Evolutionary conservation across 2,329 filamentous ascomycete species (phyloP).

Genomic region (Phaeophleospora eucalypticola): DNA sequence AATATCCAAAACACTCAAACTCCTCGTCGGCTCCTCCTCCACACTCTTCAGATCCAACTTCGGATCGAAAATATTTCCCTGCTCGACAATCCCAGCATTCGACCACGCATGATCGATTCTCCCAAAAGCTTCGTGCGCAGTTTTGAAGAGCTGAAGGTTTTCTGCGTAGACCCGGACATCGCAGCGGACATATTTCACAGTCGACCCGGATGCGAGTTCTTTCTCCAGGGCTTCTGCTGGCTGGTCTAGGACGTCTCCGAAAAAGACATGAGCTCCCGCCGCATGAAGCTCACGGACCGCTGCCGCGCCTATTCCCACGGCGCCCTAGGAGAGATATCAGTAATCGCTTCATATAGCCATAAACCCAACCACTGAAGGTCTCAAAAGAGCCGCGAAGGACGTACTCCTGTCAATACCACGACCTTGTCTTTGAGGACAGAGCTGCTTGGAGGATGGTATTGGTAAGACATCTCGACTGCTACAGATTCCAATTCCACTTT

Average conservation of each 20-base stretch:
- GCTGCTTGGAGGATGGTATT: constrained; percentile 19
- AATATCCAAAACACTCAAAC: constrained; percentile 10
- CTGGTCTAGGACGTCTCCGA: constrained; percentile 41
- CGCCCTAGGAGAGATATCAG: constrained; percentile 31
- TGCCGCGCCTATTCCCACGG: constrained; percentile 44
- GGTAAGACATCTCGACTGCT: constrained; percentile 14
- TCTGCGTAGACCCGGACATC: constrained; percentile 47
- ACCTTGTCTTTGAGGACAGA: constrained; percentile 26
- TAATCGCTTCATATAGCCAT: no score
- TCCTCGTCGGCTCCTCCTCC: constrained; percentile 31
- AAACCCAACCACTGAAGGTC: no score
- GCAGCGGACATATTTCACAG: constrained; percentile 38
- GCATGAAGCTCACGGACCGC: constrained; percentile 39
- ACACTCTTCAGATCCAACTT: constrained; percentile 42
- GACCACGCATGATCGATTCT: constrained; percentile 48
- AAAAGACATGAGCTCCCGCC: constrained; percentile 42
- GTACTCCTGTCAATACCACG: constrained; percentile 32
- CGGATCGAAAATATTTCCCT: constrained; percentile 44
- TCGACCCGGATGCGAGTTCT: constrained; percentile 19
- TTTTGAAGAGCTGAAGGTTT: constrained; percentile 45
- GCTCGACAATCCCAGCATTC: constrained; percentile 45
- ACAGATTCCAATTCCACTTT: no score
- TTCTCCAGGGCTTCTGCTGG: constrained; percentile 33
- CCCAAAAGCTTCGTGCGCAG: constrained; percentile 43
- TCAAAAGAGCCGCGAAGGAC: constrained; percentile 4